Conservation (phyloP, 1,284 basidiomycete species). For the Ustilago vetiveriae region DNA sequence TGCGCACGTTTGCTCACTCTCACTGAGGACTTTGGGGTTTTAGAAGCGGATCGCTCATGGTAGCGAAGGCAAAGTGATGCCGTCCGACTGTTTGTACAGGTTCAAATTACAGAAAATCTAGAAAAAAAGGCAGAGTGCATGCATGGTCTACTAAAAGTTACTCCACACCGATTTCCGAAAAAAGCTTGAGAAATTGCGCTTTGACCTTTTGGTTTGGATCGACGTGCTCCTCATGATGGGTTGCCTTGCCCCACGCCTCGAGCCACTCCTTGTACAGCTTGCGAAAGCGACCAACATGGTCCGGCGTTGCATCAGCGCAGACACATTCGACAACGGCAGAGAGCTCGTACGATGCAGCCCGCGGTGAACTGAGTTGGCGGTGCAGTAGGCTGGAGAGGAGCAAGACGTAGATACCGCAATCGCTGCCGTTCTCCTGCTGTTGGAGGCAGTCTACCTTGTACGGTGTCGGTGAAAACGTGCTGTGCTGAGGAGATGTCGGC, state of each 20-base stretch:
- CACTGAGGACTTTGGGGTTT: no score
- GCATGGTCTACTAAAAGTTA: no score
- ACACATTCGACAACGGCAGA: slow-evolving; percentile 8
- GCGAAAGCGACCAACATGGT: slow-evolving; percentile 18
- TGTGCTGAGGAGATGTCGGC: neutral
- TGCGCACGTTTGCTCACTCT: neutral
- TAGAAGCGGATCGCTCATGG: no score
- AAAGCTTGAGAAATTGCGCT: slow-evolving; percentile 22
- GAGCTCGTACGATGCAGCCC: slow-evolving; percentile 11
- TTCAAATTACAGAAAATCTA: neutral
- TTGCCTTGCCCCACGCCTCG: slow-evolving; percentile 25
- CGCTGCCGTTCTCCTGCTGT: slow-evolving; percentile 35
- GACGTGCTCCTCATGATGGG: slow-evolving; percentile 39
- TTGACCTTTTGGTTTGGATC: slow-evolving; percentile 25
- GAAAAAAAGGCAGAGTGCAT: neutral
- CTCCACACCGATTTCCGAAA: slow-evolving; percentile 47
- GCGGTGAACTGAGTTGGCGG: slow-evolving; percentile 13
- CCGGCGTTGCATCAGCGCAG: slow-evolving; percentile 19
- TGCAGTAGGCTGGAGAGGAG: slow-evolving; percentile 39
- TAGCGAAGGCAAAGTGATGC: no score
- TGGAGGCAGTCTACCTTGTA: slow-evolving; percentile 23
- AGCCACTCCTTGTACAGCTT: slow-evolving; percentile 32
- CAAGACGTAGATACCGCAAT: slow-evolving; percentile 44
- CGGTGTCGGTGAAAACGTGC: neutral
- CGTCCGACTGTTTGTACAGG: no score